Percentiles rank a stretch among this genome's conserved stretches.
These are phyloP conservation scores for Verruconis gallopava DNA, from an alignment of 2,329 filamentous ascomycete genomes.

Conservation along the genomic window DNA sequence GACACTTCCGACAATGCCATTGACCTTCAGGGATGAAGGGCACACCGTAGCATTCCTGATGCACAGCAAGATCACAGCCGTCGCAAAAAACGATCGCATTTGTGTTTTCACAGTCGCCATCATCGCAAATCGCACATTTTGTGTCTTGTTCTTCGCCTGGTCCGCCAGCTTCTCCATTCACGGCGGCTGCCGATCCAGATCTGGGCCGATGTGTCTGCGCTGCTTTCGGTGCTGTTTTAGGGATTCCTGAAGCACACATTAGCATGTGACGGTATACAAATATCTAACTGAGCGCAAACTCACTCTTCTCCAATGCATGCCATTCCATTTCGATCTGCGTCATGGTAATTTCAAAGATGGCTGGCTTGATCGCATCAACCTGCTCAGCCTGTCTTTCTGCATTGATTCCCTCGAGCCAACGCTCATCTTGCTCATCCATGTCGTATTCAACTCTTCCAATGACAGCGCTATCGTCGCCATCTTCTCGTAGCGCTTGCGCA, in stretches of 20 bases:
- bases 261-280: not conserved
- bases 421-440: conserved; percentile 98
- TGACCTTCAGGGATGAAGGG: conserved; percentile 98
- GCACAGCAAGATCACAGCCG: conserved; percentile 90
- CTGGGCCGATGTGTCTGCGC: conserved; percentile 87
- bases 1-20: conserved; percentile 95
- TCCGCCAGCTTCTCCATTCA: conserved; percentile 78
- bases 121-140: conserved; percentile 95
- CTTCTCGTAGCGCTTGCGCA: conserved; percentile 36
- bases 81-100: conserved; percentile 99
- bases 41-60: conserved; percentile 97
- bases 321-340: conserved; percentile 99
- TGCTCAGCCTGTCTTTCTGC: conserved; percentile 58
- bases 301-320: conserved; percentile 83
- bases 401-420: conserved; percentile 85
- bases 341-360: conserved; percentile 94
- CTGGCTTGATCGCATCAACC: conserved; percentile 74
- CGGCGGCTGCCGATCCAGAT: conserved; percentile 86
- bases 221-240: conserved; percentile 91
- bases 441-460: conserved; percentile 90
- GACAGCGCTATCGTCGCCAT: conserved; percentile 34
- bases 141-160: conserved; percentile 87
- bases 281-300: no score
- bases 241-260: conserved; percentile 46
- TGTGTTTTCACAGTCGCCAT: conserved; percentile 98